Conservation (phyloP, 192 early-diverging fungal genomes). For the Oehlia diaphana region DNA sequence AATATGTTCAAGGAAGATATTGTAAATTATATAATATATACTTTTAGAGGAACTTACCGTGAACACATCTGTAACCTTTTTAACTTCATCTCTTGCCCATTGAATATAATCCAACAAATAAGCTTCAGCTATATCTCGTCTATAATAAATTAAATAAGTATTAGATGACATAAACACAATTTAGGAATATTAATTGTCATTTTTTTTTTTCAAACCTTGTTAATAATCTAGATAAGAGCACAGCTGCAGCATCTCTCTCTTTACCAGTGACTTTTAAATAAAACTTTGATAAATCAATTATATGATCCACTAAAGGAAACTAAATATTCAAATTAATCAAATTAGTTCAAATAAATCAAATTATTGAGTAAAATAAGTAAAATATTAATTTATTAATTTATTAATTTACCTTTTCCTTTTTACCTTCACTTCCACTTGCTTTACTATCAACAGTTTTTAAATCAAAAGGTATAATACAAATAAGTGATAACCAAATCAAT, state of each 20-base stretch:
- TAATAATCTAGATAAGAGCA: slow-evolving; percentile 81
- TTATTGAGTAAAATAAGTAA: background rate
- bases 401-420: slow-evolving; percentile 11
- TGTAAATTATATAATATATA: background rate
- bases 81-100: slow-evolving; percentile 61
- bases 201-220: slow-evolving; percentile 54
- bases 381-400: background rate
- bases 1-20: no score
- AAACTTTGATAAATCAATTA: slow-evolving; percentile 66
- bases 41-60: slow-evolving; percentile 32
- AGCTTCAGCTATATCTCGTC: slow-evolving; percentile 62
- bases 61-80: slow-evolving; percentile 47
- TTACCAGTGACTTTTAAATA: slow-evolving; percentile 76
- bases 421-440: slow-evolving; percentile 29
- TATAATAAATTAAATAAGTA: slow-evolving; percentile 16
- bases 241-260: slow-evolving; percentile 82
- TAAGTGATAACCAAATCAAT: slow-evolving; percentile 91
- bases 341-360: background rate
- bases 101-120: slow-evolving; percentile 67
- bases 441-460: slow-evolving; percentile 83
- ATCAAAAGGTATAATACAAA: slow-evolving; percentile 96
- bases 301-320: slow-evolving; percentile 64
- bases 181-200: background rate
- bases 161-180: background rate
- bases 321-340: slow-evolving; percentile 3